Evolutionary conservation across 1,139 yeast genomes (phyloP), one percentile per base, ranked within the genome.

Genomic region (Suhomyces terraborum): DNA sequence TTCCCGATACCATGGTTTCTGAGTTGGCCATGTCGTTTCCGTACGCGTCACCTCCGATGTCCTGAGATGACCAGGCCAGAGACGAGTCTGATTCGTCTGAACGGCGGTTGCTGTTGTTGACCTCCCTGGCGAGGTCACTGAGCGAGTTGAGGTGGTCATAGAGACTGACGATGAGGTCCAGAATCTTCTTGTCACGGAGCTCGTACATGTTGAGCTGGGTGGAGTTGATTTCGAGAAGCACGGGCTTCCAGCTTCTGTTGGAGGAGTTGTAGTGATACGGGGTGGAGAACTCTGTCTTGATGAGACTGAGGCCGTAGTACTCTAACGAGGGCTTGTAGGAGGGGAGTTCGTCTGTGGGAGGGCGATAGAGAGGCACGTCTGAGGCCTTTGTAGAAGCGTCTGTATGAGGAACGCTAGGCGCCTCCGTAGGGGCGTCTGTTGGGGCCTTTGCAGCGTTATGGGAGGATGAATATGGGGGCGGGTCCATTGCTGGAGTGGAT

Each of bases 221-320:
- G 46, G 80, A 77, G 57, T 80, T 78, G 40, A 81, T 59, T 46
- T 75, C 82, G n/a, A 78, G 58, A 34, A 75, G 55, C 30, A 75
- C 79, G 0, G 76, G 73, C 38, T 61, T 60, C 84, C 84, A 80
- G 16, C 52, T 42, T 21, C 68, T 42, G 19, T 52, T 54, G 7
- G 59, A 54, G 20, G 45, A 51, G 49, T 63, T 64, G 42, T 53
- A 46, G 44, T 64, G 68, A 45, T 60, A 72, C 0, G 77, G 77
- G 1, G 73, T 66, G 9, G 50, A 40, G 41, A 69, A 67, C 51
- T 72, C 77, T 4, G 66, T 60, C 37, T 69, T 66, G 31, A 64
- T 44, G 26, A 71, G 55, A 3, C 66, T 54, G 10, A 69, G 38
- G 2, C 77, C 75, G 47, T 57, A 67, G 39, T 47, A 58, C 35